A percentile compares a stretch with the other conserved stretches of the same genome.
Conservation (phyloP, 2,329 filamentous ascomycete species). For the Exophiala dermatitidis region DNA sequence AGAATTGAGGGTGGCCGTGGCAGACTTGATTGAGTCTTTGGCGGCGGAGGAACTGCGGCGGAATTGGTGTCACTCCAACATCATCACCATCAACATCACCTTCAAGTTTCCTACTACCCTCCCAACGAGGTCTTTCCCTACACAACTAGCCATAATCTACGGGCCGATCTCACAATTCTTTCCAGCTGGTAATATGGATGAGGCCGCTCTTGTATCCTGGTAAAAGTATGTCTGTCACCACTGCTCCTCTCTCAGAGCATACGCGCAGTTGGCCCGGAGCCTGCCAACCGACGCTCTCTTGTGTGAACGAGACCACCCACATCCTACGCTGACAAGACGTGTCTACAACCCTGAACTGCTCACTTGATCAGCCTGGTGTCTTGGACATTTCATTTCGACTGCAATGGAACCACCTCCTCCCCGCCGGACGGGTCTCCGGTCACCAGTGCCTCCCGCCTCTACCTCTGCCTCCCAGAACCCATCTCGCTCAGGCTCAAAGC, state of each 20-base stretch:
- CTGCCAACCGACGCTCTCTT: not conserved
- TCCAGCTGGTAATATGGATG: not conserved
- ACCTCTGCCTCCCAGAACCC: conserved; percentile 24
- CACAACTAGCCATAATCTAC: not conserved
- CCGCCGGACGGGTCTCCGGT: conserved; percentile 23
- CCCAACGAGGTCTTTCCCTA: not conserved
- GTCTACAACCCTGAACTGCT: too few relatives aligned
- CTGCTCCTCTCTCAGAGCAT: not conserved
- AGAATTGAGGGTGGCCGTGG: too few relatives aligned
- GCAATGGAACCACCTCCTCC: conserved; percentile 15
- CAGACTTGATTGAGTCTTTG: too few relatives aligned
- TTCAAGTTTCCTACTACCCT: not conserved
- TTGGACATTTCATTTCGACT: not conserved
- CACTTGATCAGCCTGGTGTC: too few relatives aligned
- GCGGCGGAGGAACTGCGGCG: too few relatives aligned
- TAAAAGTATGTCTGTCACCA: not conserved
- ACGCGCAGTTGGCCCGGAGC: conserved; percentile 1
- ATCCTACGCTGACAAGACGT: not conserved
- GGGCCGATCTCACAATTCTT: not conserved
- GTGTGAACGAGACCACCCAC: not conserved
- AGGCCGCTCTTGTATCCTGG: not conserved
- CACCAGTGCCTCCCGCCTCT: conserved; percentile 23
- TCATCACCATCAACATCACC: too few relatives aligned
- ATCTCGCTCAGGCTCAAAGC: conserved; percentile 22
- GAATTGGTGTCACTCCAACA: too few relatives aligned